Evolutionary conservation across 495 filamentous ascomycete genomes (phyloP), one percentile per base, ranked within the genome.

Genomic region (Cryomyces minteri): DNA sequence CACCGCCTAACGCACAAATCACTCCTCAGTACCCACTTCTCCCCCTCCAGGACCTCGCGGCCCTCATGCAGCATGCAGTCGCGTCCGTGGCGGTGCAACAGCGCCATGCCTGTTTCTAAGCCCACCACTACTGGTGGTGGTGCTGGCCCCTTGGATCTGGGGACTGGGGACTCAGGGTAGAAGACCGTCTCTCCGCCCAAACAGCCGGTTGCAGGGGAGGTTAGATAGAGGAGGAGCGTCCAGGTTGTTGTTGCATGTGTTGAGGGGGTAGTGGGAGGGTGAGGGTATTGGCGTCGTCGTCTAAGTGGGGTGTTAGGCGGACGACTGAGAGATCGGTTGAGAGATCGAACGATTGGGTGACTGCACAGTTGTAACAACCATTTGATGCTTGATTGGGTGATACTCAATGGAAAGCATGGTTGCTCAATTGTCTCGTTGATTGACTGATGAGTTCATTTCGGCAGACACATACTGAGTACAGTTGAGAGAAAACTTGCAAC

Each of bases 11-110:
- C 77, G 53, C 86, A 86, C 45, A 94, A 61, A 67, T 94, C 88
- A 43, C 80, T 93, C 45, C 88, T 67, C 43, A 95, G 69, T 43
- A 96, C 79, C 88, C 88, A 95, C 58, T 94, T 95, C 59, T 93
- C 86, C 10, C 88, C 88, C 38, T 70, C 67, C 0, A 58, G 72
- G 0, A 94, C 88, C 53, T 90, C 73, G 48, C 67, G 69, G 6
- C 86, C 86, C 59, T 96, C 87, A 63, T 94, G 88, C 43, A 94
- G 61, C 69, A 95, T 74, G 61, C 88, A 94, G 40, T 83, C 76
- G 49, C 84, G 72, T 1, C 88, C 88, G 62, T 96, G 88, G 32
- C 79, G 82, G 65, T n/a, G n/a, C n/a, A n/a, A n/a, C n/a, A n/a
- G n/a, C n/a, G n/a, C n/a, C n/a, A n/a, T n/a, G n/a, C n/a, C n/a